Conservation (phyloP, 2,329 filamentous ascomycete species). For the Alternaria arbusti region DNA sequence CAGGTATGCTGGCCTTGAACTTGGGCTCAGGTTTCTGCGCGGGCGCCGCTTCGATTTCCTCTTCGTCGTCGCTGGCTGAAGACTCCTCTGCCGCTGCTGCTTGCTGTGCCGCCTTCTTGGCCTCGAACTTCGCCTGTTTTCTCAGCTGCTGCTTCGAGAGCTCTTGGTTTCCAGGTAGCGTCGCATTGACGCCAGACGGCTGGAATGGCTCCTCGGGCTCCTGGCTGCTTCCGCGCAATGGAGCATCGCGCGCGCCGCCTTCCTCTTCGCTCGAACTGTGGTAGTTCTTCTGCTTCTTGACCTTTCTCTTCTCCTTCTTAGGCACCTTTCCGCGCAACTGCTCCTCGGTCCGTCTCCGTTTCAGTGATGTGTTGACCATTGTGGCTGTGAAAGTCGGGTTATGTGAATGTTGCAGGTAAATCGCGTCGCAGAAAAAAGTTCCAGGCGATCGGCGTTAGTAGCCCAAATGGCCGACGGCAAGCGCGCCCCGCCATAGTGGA, state of each 20-base stretch:
- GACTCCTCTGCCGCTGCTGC: constrained; percentile 15
- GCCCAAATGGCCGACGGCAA: constrained; percentile 38
- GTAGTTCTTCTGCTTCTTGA: constrained; percentile 68
- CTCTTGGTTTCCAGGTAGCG: constrained; percentile 13
- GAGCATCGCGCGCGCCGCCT: constrained; percentile 39
- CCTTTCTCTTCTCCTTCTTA: constrained; percentile 62
- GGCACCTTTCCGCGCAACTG: constrained; percentile 61
- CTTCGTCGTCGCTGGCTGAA: constrained; percentile 15
- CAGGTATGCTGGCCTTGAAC: constrained; percentile 25
- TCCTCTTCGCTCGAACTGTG: constrained; percentile 70
- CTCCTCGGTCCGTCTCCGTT: constrained; percentile 67
- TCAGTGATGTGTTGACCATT: constrained; percentile 51
- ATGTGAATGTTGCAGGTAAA: constrained; percentile 5
- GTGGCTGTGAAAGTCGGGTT: constrained; percentile 17
- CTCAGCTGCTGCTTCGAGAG: constrained; percentile 23
- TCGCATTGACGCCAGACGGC: constrained; percentile 33
- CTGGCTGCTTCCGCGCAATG: constrained; percentile 22
- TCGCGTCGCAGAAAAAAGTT: constrained; percentile 31
- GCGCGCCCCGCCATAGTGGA: constrained; percentile 24
- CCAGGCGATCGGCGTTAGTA: constrained; percentile 28
- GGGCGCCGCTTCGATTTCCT: not conserved
- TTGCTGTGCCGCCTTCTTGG: constrained; percentile 21
- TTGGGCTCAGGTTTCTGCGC: constrained; percentile 28
- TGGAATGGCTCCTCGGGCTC: constrained; percentile 37
- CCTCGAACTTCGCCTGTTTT: constrained; percentile 23